Evolutionary conservation across 2,329 filamentous ascomycete species (phyloP).

Genomic region (Alternaria longipes): DNA sequence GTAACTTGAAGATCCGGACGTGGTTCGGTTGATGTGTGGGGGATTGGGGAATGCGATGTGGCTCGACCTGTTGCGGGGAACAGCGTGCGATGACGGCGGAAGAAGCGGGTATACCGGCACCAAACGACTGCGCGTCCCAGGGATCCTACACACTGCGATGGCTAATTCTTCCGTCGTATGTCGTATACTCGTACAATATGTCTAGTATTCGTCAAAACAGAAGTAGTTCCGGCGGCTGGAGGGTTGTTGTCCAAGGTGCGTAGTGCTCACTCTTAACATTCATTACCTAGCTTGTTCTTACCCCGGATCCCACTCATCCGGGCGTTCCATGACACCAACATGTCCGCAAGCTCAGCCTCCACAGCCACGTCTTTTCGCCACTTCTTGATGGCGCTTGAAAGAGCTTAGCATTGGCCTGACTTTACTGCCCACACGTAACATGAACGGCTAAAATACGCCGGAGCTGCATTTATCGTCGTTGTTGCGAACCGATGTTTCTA

Average conservation of each 20-base stretch:
- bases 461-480: not conserved
- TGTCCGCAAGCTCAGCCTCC: conserved; percentile 22
- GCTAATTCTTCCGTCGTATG: not conserved
- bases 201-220: not conserved
- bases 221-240: not conserved
- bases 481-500: not conserved
- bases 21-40: conserved; percentile 1
- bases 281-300: not conserved
- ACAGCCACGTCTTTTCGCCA: conserved; percentile 21
- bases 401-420: not conserved
- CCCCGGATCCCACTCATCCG: conserved; percentile 7
- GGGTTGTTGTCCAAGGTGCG: not conserved
- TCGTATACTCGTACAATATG: not conserved
- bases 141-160: not conserved
- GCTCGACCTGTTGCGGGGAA: conserved; percentile 7
- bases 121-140: not conserved
- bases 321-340: conserved; percentile 19
- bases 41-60: not conserved
- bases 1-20: not conserved
- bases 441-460: not conserved
- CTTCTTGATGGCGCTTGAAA: not conserved
- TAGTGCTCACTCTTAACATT: conserved; percentile 3
- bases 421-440: not conserved
- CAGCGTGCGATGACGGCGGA: not conserved
- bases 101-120: conserved; percentile 5